Percentiles rank a stretch among this genome's conserved stretches.
These are phyloP conservation scores for Alternaria atra DNA, from an alignment of 2,329 filamentous ascomycete genomes.

Conservation along the genomic window DNA sequence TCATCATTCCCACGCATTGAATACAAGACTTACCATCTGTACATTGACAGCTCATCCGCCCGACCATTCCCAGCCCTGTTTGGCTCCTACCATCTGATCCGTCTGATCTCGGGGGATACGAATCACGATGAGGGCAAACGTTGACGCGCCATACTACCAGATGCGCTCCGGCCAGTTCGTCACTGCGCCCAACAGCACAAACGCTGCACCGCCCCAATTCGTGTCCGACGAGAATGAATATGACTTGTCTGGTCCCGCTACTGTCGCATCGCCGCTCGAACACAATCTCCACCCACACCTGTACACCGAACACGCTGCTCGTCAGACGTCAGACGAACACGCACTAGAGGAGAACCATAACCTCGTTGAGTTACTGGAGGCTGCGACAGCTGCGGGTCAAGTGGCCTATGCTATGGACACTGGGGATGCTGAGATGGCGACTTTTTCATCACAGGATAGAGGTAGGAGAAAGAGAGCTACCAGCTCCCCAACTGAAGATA, in stretches of 20 bases:
- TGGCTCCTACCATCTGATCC: slow-evolving; percentile 12
- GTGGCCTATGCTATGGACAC: slow-evolving; percentile 26
- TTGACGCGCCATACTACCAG: slow-evolving; percentile 47
- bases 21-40: slow-evolving; percentile 32
- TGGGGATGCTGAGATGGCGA: slow-evolving; percentile 2
- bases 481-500: slow-evolving; percentile 18
- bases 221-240: slow-evolving; percentile 33
- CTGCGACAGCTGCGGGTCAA: slow-evolving; percentile 48
- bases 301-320: slow-evolving; percentile 24
- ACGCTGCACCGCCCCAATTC: slow-evolving; percentile 27
- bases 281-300: slow-evolving; percentile 24
- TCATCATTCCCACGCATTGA: slow-evolving; percentile 14
- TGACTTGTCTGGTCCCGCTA: slow-evolving; percentile 26
- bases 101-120: slow-evolving; percentile 22
- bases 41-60: slow-evolving; percentile 23
- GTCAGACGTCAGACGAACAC: slow-evolving; percentile 24
- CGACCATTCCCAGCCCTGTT: slow-evolving; percentile 6
- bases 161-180: slow-evolving; percentile 41
- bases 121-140: slow-evolving; percentile 44
- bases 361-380: slow-evolving; percentile 48
- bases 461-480: slow-evolving; percentile 41
- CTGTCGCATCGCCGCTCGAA: slow-evolving; percentile 21
- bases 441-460: slow-evolving; percentile 15
- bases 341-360: slow-evolving; percentile 43
- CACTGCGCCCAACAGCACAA: slow-evolving; percentile 32